Evolutionary conservation across 768 basidiomycete species (phyloP).

Genomic region (Hypholoma sublateritium): DNA sequence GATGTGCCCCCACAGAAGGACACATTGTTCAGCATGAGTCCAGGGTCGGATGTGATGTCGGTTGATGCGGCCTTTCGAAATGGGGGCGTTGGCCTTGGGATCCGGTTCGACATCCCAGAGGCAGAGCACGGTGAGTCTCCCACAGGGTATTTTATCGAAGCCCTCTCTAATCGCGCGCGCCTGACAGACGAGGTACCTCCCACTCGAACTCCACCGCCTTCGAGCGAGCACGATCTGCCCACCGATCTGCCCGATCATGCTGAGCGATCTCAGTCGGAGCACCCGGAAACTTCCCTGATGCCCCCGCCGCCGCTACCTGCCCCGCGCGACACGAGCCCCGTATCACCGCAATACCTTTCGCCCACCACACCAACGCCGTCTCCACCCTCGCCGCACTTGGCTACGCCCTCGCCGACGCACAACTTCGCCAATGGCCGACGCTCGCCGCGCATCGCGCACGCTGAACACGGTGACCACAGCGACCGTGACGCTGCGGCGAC

Average conservation of each 20-base stretch:
- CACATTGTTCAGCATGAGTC: too few relatives aligned
- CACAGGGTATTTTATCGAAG: not conserved
- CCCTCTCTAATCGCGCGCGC: not conserved
- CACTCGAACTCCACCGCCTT: not conserved
- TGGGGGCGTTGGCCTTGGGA: conserved; percentile 7
- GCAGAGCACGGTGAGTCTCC: not conserved
- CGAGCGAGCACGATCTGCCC: not conserved
- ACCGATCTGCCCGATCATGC: not conserved
- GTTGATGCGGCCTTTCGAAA: not conserved
- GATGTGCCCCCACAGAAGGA: too few relatives aligned
- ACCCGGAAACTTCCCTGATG: conserved; percentile 16
- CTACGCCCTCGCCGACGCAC: not conserved
- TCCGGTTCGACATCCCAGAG: conserved; percentile 8
- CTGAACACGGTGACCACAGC: not conserved
- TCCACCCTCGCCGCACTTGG: not conserved
- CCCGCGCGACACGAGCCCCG: conserved; percentile 26
- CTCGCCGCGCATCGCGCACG: not conserved
- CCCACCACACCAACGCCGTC: conserved; percentile 21
- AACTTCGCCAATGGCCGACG: not conserved
- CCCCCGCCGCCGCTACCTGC: conserved; percentile 54
- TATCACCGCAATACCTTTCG: conserved; percentile 18
- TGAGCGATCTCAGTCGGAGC: not conserved
- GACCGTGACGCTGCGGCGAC: not conserved
- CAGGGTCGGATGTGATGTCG: not conserved
- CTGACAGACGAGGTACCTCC: not conserved